Percentiles rank a stretch among this genome's conserved stretches.
Conservation (phyloP, 2,329 filamentous ascomycete genomes). For the Ilyonectria sp. region DNA sequence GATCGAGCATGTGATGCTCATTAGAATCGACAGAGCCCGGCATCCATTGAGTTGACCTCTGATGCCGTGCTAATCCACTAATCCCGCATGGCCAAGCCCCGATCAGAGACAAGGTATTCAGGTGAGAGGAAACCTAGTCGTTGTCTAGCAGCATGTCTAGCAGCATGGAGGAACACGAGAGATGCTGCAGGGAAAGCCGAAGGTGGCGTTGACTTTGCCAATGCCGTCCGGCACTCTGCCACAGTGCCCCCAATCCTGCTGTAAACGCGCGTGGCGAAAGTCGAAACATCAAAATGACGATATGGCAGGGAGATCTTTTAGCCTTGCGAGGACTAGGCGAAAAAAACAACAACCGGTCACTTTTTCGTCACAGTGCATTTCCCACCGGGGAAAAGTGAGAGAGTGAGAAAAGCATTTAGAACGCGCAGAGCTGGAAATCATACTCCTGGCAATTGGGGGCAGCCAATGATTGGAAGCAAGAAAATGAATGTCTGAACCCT, state of each 20-base stretch:
- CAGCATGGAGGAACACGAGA: constrained; percentile 23
- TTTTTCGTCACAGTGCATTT: constrained; percentile 22
- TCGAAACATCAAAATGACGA: constrained; percentile 18
- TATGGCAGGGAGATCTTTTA: constrained; percentile 6
- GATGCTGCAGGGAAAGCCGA: constrained; percentile 19
- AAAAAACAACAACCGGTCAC: constrained; percentile 7
- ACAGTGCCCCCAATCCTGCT: not conserved
- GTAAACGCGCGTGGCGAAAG: constrained; percentile 8
- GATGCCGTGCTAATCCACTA: constrained; percentile 30
- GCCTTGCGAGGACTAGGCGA: constrained; percentile 4
- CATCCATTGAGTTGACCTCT: constrained; percentile 21
- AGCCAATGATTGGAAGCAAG: constrained; percentile 3
- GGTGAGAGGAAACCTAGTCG: not conserved
- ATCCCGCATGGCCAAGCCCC: constrained; percentile 29
- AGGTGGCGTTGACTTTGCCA: constrained; percentile 13
- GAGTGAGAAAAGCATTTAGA: not conserved
- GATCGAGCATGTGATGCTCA: constrained; percentile 34
- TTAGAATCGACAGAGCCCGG: constrained; percentile 12
- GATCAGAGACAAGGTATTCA: constrained; percentile 12
- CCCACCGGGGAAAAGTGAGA: not conserved
- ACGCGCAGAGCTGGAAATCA: not conserved
- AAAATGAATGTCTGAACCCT: constrained; percentile 11
- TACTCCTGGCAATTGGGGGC: not conserved
- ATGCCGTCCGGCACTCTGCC: not conserved
- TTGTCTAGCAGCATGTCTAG: not conserved